phyloP scores from a whole-genome alignment of 371 early-diverging fungal species.

The Vairimorpha necatrix region DNA sequence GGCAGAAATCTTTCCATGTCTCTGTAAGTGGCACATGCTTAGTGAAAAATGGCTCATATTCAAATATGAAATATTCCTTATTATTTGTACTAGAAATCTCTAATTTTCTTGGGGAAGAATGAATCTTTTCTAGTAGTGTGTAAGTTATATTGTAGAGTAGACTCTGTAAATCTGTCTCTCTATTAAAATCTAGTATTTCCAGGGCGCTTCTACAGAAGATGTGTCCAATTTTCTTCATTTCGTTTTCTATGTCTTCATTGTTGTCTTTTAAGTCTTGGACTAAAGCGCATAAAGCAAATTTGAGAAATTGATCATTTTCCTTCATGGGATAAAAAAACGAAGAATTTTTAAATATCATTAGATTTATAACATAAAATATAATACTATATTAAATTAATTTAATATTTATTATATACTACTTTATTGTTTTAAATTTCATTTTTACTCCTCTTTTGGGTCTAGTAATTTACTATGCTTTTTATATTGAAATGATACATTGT shows the following conservation, averaged over 20 bases:
- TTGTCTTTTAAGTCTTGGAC: constrained; percentile 28
- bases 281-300: constrained; percentile 27
- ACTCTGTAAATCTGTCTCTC: constrained; percentile 30
- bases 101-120: constrained; percentile 20
- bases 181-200: constrained; percentile 29
- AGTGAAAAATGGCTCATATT: constrained; percentile 19
- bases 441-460: constrained; percentile 5
- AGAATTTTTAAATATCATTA: neutral
- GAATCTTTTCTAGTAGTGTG: constrained; percentile 25
- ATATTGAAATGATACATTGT: constrained; percentile 50
- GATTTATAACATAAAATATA: too few species aligned
- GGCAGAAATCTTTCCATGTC: constrained; percentile 28
- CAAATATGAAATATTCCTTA: constrained; percentile 23
- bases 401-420: too few species aligned
- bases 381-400: too few species aligned
- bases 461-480: constrained; percentile 53
- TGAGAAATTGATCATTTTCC: constrained; percentile 17
- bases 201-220: constrained; percentile 20
- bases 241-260: constrained; percentile 18
- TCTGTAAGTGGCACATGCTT: constrained; percentile 21
- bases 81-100: constrained; percentile 4
- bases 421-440: neutral
- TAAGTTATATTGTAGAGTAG: constrained; percentile 48
- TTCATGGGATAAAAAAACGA: constrained; percentile 9
- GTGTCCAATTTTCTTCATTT: constrained; percentile 36